These are phyloP conservation scores for Hypoxylon sp. DNA, from an alignment of 2,329 filamentous ascomycete species.

Conservation along the genomic window DNA sequence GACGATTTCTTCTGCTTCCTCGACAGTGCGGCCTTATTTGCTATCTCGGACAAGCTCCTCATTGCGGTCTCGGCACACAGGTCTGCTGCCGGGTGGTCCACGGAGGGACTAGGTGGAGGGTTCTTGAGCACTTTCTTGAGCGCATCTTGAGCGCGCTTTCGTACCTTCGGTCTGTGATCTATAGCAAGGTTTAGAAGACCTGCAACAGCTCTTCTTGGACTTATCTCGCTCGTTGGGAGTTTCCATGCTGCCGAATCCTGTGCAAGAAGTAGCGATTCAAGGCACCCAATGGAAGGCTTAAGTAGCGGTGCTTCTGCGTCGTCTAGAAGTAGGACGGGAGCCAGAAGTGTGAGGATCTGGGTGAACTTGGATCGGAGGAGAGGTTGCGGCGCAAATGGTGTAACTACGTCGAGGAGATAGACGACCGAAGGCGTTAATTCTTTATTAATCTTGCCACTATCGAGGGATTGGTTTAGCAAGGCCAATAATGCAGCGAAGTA, in stretches of 20 bases:
- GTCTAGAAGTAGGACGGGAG: slow-evolving; percentile 82
- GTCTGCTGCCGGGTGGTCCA: slow-evolving; percentile 95
- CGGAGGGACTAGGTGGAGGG: slow-evolving; percentile 89
- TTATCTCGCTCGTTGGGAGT: slow-evolving; percentile 83
- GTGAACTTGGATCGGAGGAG: slow-evolving; percentile 95
- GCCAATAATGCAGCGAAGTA: slow-evolving; percentile 97
- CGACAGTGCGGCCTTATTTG: slow-evolving; percentile 71
- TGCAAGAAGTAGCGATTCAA: slow-evolving; percentile 90
- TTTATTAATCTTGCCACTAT: slow-evolving; percentile 79
- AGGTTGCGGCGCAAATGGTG: slow-evolving; percentile 84
- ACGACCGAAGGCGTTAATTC: slow-evolving; percentile 89
- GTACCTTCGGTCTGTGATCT: slow-evolving; percentile 91
- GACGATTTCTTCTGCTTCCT: slow-evolving; percentile 78
- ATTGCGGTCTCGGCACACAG: slow-evolving; percentile 96
- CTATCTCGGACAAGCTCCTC: slow-evolving; percentile 82
- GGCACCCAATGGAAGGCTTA: slow-evolving; percentile 88
- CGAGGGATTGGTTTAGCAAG: slow-evolving; percentile 83
- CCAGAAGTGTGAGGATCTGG: slow-evolving; percentile 89
- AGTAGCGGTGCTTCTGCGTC: slow-evolving; percentile 91
- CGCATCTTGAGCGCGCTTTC: slow-evolving; percentile 93
- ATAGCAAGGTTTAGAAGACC: slow-evolving; percentile 87
- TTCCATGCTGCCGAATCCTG: slow-evolving; percentile 93
- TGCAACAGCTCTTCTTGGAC: slow-evolving; percentile 88
- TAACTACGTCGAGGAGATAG: slow-evolving; percentile 94
- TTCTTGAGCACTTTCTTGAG: slow-evolving; percentile 85